Percentiles rank a stretch among this genome's conserved stretches.
phyloP scores from a whole-genome alignment of 2,329 filamentous ascomycete genomes.

The Elsinoe batatas region DNA sequence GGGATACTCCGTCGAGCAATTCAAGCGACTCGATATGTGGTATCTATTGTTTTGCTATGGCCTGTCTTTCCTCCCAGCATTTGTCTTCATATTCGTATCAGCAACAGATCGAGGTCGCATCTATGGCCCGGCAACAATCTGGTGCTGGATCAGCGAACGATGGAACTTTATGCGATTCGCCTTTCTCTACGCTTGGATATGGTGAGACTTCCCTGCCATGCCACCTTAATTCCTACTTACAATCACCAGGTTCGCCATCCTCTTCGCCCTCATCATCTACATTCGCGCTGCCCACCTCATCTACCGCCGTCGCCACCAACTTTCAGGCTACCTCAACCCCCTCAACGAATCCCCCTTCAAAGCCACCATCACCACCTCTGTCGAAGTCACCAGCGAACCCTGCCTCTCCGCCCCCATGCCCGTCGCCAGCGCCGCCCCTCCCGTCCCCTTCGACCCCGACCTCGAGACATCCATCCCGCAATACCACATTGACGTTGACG shows the following conservation, averaged over 20 bases:
- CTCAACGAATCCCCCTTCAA: conserved; percentile 13
- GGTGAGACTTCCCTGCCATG: neutral
- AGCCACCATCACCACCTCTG: conserved; percentile 10
- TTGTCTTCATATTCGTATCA: conserved; percentile 13
- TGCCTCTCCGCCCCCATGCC: neutral
- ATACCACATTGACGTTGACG: conserved; percentile 6
- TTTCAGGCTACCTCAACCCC: conserved; percentile 12
- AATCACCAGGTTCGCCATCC: conserved; percentile 2
- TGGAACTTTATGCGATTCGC: conserved; percentile 12
- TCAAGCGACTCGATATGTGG: conserved; percentile 11
- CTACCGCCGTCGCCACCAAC: conserved; percentile 9
- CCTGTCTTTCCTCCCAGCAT: conserved; percentile 10
- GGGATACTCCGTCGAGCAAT: conserved; percentile 13
- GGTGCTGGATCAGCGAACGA: conserved; percentile 13
- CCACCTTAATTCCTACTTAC: neutral
- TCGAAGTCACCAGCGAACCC: conserved; percentile 12
- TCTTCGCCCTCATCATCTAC: conserved; percentile 11
- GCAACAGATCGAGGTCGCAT: conserved; percentile 4
- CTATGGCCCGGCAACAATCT: conserved; percentile 13
- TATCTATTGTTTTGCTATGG: conserved; percentile 15
- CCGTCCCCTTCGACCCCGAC: neutral
- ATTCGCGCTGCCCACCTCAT: conserved; percentile 9
- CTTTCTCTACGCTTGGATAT: conserved; percentile 13
- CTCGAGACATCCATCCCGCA: neutral
- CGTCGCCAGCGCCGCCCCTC: neutral